These are phyloP conservation scores for Eucalyptus cladocalyx DNA, from an alignment of 345 rosid genomes.

Conservation along the genomic window DNA sequence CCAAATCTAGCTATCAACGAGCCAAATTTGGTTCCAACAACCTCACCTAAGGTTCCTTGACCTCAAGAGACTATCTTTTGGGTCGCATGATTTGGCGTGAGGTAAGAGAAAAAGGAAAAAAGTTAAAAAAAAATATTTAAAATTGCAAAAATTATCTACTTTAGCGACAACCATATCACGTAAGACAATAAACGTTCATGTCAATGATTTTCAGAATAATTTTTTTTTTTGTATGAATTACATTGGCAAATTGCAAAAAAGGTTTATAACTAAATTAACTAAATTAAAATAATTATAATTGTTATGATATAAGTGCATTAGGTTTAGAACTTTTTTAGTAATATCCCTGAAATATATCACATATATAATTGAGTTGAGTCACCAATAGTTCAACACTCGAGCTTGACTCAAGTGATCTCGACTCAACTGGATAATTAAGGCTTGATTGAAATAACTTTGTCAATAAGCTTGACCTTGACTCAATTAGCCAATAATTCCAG, in stretches of 20 bases:
- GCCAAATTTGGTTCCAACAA: neutral
- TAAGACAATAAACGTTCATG: accelerated
- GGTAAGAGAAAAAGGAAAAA: neutral
- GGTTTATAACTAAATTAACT: no score
- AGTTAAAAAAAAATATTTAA: no score
- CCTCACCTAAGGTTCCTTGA: neutral
- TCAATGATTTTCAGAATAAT: no score
- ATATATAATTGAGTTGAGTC: neutral
- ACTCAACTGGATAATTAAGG: neutral
- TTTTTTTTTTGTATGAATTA: no score
- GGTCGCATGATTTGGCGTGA: accelerated
- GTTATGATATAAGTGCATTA: neutral
- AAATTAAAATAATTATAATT: no score
- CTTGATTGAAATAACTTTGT: neutral
- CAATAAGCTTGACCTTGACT: neutral
- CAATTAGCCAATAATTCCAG: neutral
- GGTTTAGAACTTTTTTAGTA: neutral
- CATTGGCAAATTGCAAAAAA: no score
- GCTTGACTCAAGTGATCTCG: neutral
- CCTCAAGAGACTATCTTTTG: neutral
- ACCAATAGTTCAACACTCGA: neutral
- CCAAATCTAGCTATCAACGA: neutral
- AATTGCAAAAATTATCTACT: neutral
- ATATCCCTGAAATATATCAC: neutral
- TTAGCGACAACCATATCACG: accelerated